Conservation (phyloP, 805 yeast species). For the Cyberlindnera mrakii region DNA sequence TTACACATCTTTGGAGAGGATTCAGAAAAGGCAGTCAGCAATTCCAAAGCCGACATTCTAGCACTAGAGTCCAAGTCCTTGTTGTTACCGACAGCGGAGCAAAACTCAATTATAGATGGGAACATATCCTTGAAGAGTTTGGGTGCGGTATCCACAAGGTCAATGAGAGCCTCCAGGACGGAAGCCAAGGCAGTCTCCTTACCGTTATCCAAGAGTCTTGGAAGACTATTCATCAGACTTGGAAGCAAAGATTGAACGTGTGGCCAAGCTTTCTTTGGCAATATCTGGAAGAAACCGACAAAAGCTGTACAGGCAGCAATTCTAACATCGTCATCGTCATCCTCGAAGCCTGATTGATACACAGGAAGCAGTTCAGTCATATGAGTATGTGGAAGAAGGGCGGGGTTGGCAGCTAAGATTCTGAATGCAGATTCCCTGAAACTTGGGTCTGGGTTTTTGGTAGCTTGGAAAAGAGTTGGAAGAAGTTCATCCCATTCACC, state of each 20-base stretch:
- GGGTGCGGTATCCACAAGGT: slow-evolving; percentile 89
- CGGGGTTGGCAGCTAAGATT: slow-evolving; percentile 80
- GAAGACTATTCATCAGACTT: slow-evolving; percentile 76
- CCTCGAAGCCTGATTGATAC: slow-evolving; percentile 77
- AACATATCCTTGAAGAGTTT: slow-evolving; percentile 91
- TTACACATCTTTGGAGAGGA: slow-evolving; percentile 95
- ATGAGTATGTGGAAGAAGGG: slow-evolving; percentile 56
- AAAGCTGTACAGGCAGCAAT: slow-evolving; percentile 90
- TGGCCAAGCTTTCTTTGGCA: slow-evolving; percentile 78
- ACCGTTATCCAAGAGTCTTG: slow-evolving; percentile 72
- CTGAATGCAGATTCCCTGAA: slow-evolving; percentile 89
- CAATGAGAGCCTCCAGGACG: slow-evolving; percentile 85
- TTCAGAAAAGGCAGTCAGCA: slow-evolving; percentile 86
- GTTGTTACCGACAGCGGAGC: slow-evolving; percentile 77
- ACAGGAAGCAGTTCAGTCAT: slow-evolving; percentile 55
- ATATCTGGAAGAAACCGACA: slow-evolving; percentile 77
- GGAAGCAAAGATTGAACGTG: slow-evolving; percentile 76
- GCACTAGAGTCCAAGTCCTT: slow-evolving; percentile 73
- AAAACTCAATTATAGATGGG: slow-evolving; percentile 78
- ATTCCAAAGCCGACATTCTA: slow-evolving; percentile 81
- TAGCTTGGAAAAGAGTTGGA: slow-evolving; percentile 67
- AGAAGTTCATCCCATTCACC: slow-evolving; percentile 74
- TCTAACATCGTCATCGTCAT: slow-evolving; percentile 73
- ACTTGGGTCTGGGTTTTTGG: slow-evolving; percentile 47
- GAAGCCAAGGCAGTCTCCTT: slow-evolving; percentile 78